Evolutionary conservation across 2,329 filamentous ascomycete genomes (phyloP), one percentile per base, ranked within the genome.

Genomic region (Fusarium tuaranense): DNA sequence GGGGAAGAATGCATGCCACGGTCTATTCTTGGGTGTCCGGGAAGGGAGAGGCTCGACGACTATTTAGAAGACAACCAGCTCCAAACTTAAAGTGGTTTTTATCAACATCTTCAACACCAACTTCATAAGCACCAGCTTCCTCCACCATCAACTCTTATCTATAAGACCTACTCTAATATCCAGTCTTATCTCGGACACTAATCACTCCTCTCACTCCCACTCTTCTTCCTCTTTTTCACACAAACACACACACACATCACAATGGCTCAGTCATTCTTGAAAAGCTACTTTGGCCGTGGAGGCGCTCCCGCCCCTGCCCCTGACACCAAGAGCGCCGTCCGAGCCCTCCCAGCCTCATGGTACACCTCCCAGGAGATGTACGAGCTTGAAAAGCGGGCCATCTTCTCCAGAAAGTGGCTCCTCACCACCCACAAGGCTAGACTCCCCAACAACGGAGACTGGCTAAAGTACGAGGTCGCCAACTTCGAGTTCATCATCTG

Each of bases 371-470:
- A 82, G n/a, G 85, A 86, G 70, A 87, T 90, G 83, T 90, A 88
- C 74, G 85, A 90, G 76, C 86, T 91, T 2, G 89, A 91, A 78
- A 82, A 87, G 27, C 85, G 88, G 16, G 87, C 88, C 53, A 88
- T 90, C 77, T 90, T 90, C 79, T 90, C 88, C 44, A 84, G 85
- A 74, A 86, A 87, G 76, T 90, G 88, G 88, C 84, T 88, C 39
- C 85, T 90, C 51, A 86, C 87, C 30, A 90, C 89, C 63, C 85
- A 91, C 84, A 83, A 86, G 74, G 82, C 82, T 65, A 84, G 88
- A 66, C 81, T 90, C 48, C 79, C 80, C 67, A 86, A 89, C 59
- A 75, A 84, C 8, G 90, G 90, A 7, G 88, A 91, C 78, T 92
- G 88, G 81, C 83, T 90, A 32, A 85, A 87, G 22, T 91, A 86